phyloP scores from a whole-genome alignment of 257 asterid genomes.

The Lycium barbarum region DNA sequence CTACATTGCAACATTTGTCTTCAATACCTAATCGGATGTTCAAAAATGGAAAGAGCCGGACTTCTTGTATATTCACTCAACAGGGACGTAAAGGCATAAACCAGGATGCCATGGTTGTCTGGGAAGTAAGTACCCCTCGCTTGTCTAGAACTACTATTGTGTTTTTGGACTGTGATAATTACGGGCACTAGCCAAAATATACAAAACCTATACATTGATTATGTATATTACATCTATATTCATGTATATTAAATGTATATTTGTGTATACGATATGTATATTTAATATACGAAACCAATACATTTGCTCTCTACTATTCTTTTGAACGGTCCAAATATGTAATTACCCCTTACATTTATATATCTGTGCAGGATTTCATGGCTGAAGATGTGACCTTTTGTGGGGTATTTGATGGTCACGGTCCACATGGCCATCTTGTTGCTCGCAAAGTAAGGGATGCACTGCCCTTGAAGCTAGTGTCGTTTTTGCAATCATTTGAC shows the following conservation, averaged over 20 bases:
- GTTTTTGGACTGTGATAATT: background rate
- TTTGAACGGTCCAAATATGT: too few relatives aligned
- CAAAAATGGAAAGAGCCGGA: conserved; percentile 75
- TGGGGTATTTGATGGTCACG: conserved; percentile 97
- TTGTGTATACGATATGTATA: too few relatives aligned
- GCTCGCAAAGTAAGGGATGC: conserved; percentile 94
- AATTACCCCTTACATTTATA: conserved; percentile 5
- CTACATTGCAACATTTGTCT: conserved; percentile 70
- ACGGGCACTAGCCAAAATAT: background rate
- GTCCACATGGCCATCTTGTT: conserved; percentile 95
- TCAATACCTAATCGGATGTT: conserved; percentile 81
- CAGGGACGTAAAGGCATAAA: conserved; percentile 98
- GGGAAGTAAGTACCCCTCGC: conserved; percentile 72
- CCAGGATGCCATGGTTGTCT: conserved; percentile 98
- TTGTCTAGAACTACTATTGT: conserved; percentile 3
- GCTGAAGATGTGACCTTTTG: conserved; percentile 84
- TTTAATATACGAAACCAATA: too few relatives aligned
- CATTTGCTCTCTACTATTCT: too few relatives aligned
- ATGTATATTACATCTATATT: too few relatives aligned
- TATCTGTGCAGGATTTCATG: conserved; percentile 74
- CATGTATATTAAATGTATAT: too few relatives aligned
- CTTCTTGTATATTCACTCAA: conserved; percentile 94
- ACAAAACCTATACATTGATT: too few relatives aligned
- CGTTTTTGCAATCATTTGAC: conserved; percentile 63
- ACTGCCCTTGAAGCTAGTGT: conserved; percentile 70